Evolutionary conservation across 78 protist genomes (phyloP), one percentile per base, ranked within the genome.

Genomic region (Dictyostelium intermedium): DNA sequence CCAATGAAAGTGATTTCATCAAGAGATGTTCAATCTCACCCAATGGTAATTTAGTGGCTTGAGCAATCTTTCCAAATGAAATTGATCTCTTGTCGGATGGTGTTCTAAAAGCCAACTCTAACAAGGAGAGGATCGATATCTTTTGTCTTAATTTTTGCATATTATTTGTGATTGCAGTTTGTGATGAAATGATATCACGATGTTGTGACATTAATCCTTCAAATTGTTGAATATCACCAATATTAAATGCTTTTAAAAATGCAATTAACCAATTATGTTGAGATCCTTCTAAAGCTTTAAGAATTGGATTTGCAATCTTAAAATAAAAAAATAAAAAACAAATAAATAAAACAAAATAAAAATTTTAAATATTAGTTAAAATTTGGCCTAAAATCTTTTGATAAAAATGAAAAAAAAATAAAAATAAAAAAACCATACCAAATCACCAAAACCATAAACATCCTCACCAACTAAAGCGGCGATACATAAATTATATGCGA

Each of bases 401-500:
- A 34, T 27, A 20, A 23, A 7, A n/a, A 50, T 66, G 3, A 10
- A 35, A 34, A 27, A 20, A 43, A 7, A 45, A 13, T 11, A 3
- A 85, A 45, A 35, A 27, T 47, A 20, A 53, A 77, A n/a, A 39
- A 20, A 4, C 74, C 84, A 25, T 82, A 97, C 87, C 72, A 97
- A 89, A 80, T 97, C 97, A 61, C 98, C 97, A 82, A 97, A 96
- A 91, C 97, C 96, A 92, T 95, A 97, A 9, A 96, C 87, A 53
- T 30, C 39, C 34, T 96, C 96, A 73, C 96, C 95, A 45, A 97
- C 70, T 30, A 97, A 85, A 70, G 98, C 98, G 7, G 98, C 96
- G 77, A 97, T 78, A 80, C 97, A 96, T 30, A 97, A 72, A 50
- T 97, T 97, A 83, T 91, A 95, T 5, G 97, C 96, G 50, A 97